Evolutionary conservation across 306 rosid genomes (phyloP), one percentile per base, ranked within the genome.

Genomic region (Vigna reflexopilosa): DNA sequence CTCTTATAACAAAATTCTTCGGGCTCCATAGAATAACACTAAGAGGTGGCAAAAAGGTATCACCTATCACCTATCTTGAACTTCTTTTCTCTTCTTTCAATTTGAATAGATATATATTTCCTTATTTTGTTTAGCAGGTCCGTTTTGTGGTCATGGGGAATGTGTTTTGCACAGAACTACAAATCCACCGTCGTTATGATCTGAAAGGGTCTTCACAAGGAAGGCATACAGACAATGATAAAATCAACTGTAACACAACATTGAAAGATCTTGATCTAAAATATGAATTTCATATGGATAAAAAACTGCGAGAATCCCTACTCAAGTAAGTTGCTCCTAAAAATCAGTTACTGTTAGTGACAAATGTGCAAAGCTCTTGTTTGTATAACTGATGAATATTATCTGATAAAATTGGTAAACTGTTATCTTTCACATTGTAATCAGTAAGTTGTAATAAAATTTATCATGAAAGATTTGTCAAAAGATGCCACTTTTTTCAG

Each of bases 91-190:
- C 6, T 47, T 36, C 50, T 30, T 70, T 72, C 68, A 47, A 50
- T 57, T 52, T 48, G 34, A 51, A 30, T 52, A 55, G 15, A 24
- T 73, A 11, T 24, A 50, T 44, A 56, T 68, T 52, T 84, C 10
- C 76, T 70, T 55, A n/a, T 63, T 76, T 76, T 83, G 58, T 85
- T 47, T 76, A 54, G n/a, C 72, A 93, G 98, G 96, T 93, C 57
- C 93, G 97, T 36, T 93, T 93, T 83, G 89, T 90, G 84, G 98
- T 93, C 68, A 93, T 93, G 98, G 98, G 98, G 52, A 93, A 93
- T 83, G 89, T 93, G 96, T 91, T 93, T 49, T 88, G 88, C 85
- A 93, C 98, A 67, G 97, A 89, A 79, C 64, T 93, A 79, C 87
- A 80, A 70, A 90, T 93, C 82, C 98, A 93, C 73, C 90, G 89